Conservation (phyloP, 257 asterid genomes). For the Fraxinus americana region DNA sequence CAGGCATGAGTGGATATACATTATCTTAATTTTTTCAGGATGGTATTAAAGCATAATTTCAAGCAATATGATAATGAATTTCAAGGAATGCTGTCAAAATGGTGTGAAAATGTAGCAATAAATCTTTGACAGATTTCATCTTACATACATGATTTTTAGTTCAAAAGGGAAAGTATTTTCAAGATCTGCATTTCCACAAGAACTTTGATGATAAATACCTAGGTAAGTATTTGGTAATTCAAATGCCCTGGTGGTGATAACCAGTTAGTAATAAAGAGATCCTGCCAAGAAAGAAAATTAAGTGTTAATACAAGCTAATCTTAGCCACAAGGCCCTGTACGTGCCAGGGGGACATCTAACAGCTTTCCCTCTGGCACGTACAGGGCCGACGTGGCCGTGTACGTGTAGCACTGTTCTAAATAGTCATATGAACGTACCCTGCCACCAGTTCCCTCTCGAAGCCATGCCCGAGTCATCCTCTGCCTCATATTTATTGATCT, state of each 20-base stretch:
- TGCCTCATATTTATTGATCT: constrained; percentile 41
- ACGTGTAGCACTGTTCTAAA: too few relatives aligned
- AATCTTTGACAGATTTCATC: not conserved
- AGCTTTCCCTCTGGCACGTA: too few relatives aligned
- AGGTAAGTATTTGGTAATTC: constrained; percentile 16
- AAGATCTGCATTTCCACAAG: not conserved
- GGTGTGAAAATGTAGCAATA: not conserved
- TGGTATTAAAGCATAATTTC: not conserved
- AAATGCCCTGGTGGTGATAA: constrained; percentile 27
- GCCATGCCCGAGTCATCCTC: constrained; percentile 52
- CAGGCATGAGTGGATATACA: not conserved
- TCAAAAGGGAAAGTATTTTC: not conserved
- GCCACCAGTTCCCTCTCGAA: constrained; percentile 70
- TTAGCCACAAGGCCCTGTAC: not conserved
- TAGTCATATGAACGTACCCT: constrained; percentile 32
- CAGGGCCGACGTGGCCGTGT: too few relatives aligned
- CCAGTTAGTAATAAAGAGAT: constrained; percentile 65
- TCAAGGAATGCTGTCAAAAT: constrained; percentile 1
- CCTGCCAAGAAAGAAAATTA: constrained; percentile 39
- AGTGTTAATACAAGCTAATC: not conserved
- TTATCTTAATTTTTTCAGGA: not conserved
- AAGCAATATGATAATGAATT: not conserved
- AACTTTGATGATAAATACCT: constrained; percentile 29
- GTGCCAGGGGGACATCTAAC: too few relatives aligned
- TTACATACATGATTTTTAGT: not conserved